Percentiles rank a stretch among this genome's conserved stretches.
Evolutionary conservation across 345 rosid genomes (phyloP).

Genomic region (Cardamine chenopodiifolia): DNA sequence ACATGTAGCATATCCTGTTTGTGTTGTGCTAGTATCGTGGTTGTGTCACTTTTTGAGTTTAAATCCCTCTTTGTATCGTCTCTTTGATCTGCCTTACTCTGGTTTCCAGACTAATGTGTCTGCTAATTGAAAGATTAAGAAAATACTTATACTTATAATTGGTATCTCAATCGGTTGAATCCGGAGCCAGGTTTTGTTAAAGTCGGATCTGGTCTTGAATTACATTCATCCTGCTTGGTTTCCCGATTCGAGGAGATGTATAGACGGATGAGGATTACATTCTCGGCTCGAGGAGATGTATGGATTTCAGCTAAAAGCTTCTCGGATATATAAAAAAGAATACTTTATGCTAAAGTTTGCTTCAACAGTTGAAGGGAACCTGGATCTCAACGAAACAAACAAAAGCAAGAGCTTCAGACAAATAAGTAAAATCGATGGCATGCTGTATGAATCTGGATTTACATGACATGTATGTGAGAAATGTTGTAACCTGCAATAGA

Average conservation of each 20-base stretch:
- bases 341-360: neutral
- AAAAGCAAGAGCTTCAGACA: neutral
- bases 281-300: no score
- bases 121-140: no score
- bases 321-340: no score
- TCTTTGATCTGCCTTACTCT: neutral
- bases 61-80: neutral
- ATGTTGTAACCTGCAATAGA: conserved; percentile 13
- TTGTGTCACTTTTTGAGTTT: neutral
- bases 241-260: neutral
- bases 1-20: neutral
- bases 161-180: neutral
- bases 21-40: neutral
- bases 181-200: neutral
- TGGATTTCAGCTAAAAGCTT: no score
- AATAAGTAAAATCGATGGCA: neutral
- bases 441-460: conserved; percentile 16
- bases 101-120: no score
- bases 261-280: neutral
- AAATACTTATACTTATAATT: neutral
- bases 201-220: neutral
- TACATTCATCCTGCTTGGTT: neutral
- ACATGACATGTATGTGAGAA: conserved; percentile 17
- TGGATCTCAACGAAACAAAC: conserved; percentile 4
- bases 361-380: neutral